Evolutionary conservation across 179 eudicot species (phyloP), one percentile per base, ranked within the genome.

Genomic region (Pouteria campechiana): DNA sequence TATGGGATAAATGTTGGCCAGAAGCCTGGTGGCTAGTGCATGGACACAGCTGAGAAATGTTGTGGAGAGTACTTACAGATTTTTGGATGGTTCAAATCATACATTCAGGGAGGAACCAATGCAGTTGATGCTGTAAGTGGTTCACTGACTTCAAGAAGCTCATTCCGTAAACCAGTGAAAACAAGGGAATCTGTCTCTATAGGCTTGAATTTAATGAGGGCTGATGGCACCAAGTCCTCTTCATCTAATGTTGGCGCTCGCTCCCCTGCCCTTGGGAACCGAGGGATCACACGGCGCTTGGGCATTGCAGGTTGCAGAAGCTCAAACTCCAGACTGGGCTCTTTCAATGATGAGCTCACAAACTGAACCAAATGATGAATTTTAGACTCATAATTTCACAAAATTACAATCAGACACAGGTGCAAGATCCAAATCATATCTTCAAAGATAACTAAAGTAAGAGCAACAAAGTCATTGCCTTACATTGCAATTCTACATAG

Each of bases 291-390:
- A 2, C 95, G 75, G 8, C 90, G 68, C 53, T 74, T 81, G 20
- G 81, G 55, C 6, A 78, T 68, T 5, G 68, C 61, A 2, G 95
- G 94, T 67, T 90, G 83, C 11, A 86, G 15, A 25, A 90, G 69
- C 67, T 90, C 94, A 27, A 90, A 90, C 57, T 90, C 98, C 64
- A 86, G 65, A 35, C 90, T 64, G 18, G 75, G 80, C 28, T 81
- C 81, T 54, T 90, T 90, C 55, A 90, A 25, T 25, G 95, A 72
- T 13, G 69, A 63, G 68, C 84, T 70, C 55, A 86, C 96, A 66
- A 79, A 76, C 84, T 79, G 34, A 31, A 48, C n/a, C 4, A 16
- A 32, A 24, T n/a, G n/a, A n/a, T n/a, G n/a, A n/a, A n/a, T n/a
- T n/a, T n/a, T n/a, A n/a, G n/a, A n/a, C n/a, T n/a, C n/a, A n/a